A percentile compares a stretch with the other conserved stretches of the same genome.
These are phyloP conservation scores for Chlamydomonas incerta DNA, from an alignment of 139 green algal genomes.

Conservation along the genomic window DNA sequence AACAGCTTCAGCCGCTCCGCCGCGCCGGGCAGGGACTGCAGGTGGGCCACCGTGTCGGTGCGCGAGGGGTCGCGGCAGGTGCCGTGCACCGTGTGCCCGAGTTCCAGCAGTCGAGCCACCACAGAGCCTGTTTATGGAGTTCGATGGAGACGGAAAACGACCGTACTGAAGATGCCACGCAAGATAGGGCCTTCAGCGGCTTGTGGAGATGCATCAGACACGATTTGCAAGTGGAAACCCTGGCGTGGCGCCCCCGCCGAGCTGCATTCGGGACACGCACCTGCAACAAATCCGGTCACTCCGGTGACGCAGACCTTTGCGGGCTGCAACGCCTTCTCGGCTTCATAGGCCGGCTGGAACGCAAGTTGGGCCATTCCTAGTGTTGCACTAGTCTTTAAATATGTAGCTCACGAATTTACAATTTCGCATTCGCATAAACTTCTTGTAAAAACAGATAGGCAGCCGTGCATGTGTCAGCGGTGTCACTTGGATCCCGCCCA, in stretches of 20 bases:
- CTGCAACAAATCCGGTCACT: conserved; percentile 57
- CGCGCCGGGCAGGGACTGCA: conserved; percentile 58
- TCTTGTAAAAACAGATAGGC: no score
- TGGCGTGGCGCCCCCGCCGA: no score
- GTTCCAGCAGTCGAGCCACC: conserved; percentile 55
- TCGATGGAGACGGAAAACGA: no score
- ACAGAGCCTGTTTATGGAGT: background rate
- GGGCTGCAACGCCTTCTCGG: background rate
- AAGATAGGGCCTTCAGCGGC: background rate
- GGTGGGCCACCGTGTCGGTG: conserved; percentile 2
- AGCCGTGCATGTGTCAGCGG: no score
- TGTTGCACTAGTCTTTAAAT: no score
- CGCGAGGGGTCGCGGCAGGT: conserved; percentile 44
- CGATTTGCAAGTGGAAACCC: no score
- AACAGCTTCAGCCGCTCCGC: conserved; percentile 58
- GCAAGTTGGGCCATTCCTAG: no score
- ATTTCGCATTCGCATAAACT: no score
- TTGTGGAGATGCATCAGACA: no score
- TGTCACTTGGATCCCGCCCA: no score
- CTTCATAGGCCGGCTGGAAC: background rate
- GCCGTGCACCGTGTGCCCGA: conserved; percentile 60
- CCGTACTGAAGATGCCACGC: no score
- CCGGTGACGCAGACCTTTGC: conserved; percentile 43
- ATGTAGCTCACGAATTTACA: no score
- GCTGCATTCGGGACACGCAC: background rate